Evolutionary conservation across 176 grass and related monocot genomes (phyloP).

Genomic region (Phragmites australis): DNA sequence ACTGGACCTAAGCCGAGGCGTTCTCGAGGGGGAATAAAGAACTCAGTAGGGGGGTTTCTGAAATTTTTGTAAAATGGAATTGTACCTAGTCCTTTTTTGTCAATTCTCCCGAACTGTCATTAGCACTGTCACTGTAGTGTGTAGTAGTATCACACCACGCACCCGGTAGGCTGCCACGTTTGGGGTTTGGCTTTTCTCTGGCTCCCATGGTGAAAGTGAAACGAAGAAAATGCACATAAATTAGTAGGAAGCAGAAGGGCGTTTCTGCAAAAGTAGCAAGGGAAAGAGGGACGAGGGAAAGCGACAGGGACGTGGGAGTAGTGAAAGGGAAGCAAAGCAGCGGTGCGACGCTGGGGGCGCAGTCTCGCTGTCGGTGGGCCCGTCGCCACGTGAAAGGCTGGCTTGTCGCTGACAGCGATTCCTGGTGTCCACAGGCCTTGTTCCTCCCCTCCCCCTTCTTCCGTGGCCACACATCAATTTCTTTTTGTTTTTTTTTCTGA

Average conservation of each 20-base stretch:
- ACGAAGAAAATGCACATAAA: background rate
- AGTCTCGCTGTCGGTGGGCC: constrained; percentile 38
- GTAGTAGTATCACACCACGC: no score
- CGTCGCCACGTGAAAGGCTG: constrained; percentile 42
- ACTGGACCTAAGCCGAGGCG: constrained; percentile 47
- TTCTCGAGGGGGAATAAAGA: background rate
- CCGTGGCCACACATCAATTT: background rate
- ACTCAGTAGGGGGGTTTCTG: constrained; percentile 31
- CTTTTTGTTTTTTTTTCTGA: background rate
- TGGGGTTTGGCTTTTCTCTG: background rate
- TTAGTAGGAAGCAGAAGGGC: background rate
- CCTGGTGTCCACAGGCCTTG: constrained; percentile 7
- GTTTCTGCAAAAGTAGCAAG: background rate
- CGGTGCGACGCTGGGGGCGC: constrained; percentile 20
- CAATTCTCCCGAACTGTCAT: background rate
- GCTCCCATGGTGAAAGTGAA: background rate
- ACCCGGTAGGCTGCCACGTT: background rate
- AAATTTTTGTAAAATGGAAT: constrained; percentile 62
- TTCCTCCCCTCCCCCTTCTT: background rate
- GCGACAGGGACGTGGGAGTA: background rate
- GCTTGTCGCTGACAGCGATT: constrained; percentile 38
- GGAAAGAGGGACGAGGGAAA: background rate
- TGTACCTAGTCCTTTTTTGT: constrained; percentile 51
- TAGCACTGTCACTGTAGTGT: background rate
- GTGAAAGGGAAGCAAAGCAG: background rate